A percentile compares a stretch with the other conserved stretches of the same genome.
Evolutionary conservation across 2,329 filamentous ascomycete genomes (phyloP).

Genomic region (Diplodia seriata): DNA sequence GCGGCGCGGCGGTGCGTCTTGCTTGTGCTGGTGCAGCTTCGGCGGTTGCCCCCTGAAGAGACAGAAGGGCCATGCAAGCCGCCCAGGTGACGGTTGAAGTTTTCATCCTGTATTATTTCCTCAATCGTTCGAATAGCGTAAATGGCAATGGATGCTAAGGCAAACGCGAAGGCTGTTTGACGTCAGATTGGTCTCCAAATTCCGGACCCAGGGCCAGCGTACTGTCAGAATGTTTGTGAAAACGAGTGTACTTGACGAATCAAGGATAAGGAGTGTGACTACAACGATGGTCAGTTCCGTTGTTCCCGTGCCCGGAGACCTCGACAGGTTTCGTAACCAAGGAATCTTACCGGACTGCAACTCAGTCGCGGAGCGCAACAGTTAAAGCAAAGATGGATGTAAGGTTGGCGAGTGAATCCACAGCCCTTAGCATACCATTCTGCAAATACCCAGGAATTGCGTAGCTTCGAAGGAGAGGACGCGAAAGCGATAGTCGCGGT

Average conservation of each 20-base stretch:
- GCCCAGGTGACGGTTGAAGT: conserved; percentile 55
- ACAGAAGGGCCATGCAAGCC: conserved; percentile 55
- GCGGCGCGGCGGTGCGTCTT: conserved; percentile 40
- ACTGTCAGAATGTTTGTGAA: conserved; percentile 48
- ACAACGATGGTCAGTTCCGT: not conserved
- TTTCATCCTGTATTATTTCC: conserved; percentile 50
- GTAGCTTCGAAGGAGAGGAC: conserved; percentile 39
- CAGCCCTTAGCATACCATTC: conserved; percentile 29
- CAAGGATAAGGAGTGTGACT: conserved; percentile 49
- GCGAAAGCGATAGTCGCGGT: conserved; percentile 37
- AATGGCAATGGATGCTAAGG: conserved; percentile 17
- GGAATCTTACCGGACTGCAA: conserved; percentile 46
- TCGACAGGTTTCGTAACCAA: not conserved
- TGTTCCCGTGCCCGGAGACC: not conserved
- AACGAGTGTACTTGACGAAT: conserved; percentile 62
- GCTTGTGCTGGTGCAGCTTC: conserved; percentile 57
- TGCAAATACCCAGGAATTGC: conserved; percentile 37
- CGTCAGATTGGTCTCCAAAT: conserved; percentile 2
- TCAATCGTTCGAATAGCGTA: conserved; percentile 6
- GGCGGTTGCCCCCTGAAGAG: conserved; percentile 53
- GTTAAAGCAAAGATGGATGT: conserved; percentile 26
- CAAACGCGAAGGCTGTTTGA: conserved; percentile 6
- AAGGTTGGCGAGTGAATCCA: conserved; percentile 23
- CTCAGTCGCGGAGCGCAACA: conserved; percentile 43
- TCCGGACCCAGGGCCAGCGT: not conserved